Percentiles rank a stretch among this genome's conserved stretches.
Conservation (phyloP, 495 filamentous ascomycete genomes). For the Talaromyces nanjingensis region DNA sequence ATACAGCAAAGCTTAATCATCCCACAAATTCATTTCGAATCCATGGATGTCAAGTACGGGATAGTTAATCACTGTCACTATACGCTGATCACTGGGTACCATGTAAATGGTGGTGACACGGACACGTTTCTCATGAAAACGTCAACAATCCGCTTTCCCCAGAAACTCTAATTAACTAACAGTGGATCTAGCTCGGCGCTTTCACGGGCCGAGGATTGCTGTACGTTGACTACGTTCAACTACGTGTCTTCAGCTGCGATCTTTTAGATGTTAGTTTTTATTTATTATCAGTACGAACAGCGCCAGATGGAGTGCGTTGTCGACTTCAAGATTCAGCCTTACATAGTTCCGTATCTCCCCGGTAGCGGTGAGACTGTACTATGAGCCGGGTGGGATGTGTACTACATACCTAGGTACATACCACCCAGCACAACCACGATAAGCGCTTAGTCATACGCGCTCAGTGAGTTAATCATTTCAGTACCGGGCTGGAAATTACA, state of each 20-base stretch:
- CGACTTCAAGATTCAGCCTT: too few relatives aligned
- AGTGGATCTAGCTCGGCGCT: background rate
- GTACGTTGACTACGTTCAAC: background rate
- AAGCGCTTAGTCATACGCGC: background rate
- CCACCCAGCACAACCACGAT: background rate
- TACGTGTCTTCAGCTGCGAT: too few relatives aligned
- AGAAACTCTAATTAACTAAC: background rate
- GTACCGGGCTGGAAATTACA: background rate
- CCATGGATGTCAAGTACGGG: background rate
- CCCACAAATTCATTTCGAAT: background rate
- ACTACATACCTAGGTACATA: too few relatives aligned
- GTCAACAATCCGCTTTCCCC: background rate
- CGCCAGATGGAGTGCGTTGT: background rate
- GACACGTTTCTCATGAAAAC: background rate
- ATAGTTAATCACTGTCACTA: background rate
- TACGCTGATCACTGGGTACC: background rate
- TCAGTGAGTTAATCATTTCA: background rate
- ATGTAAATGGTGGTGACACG: background rate
- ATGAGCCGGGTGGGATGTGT: too few relatives aligned
- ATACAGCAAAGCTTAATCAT: background rate
- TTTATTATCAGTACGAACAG: background rate
- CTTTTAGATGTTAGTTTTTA: too few relatives aligned
- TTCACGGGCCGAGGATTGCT: background rate
- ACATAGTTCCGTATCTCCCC: background rate
- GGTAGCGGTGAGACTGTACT: background rate